phyloP scores from a whole-genome alignment of 2,329 filamentous ascomycete genomes.

The Coniochaeta sp. region DNA sequence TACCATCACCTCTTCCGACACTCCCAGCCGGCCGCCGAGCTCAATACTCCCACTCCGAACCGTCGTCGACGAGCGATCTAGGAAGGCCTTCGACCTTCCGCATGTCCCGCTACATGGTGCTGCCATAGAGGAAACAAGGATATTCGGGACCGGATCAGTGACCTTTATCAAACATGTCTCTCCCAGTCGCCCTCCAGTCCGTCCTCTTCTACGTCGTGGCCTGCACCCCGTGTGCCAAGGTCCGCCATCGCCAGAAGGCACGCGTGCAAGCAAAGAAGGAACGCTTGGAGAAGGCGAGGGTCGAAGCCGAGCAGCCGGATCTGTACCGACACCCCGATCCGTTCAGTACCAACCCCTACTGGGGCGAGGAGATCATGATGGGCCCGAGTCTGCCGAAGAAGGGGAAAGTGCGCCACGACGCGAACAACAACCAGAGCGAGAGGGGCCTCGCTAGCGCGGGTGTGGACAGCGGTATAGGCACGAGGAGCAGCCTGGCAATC shows the following conservation, averaged over 20 bases:
- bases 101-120: not conserved
- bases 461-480: conserved; percentile 40
- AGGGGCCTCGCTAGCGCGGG: conserved; percentile 52
- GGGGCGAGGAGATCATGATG: conserved; percentile 78
- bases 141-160: not conserved
- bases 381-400: conserved; percentile 69
- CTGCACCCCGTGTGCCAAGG: conserved; percentile 71
- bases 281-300: conserved; percentile 55
- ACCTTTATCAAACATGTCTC: conserved; percentile 31
- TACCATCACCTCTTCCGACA: not conserved
- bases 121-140: not conserved
- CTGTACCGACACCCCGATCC: conserved; percentile 74
- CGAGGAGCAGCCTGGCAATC: conserved; percentile 29
- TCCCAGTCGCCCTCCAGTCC: conserved; percentile 60
- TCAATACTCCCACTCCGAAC: not conserved
- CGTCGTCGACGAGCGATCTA: not conserved
- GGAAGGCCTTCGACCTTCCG: not conserved
- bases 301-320: conserved; percentile 63
- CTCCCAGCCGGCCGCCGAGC: not conserved
- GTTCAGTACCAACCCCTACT: conserved; percentile 82
- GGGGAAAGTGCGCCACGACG: conserved; percentile 32
- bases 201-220: conserved; percentile 72
- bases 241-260: conserved; percentile 61
- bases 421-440: conserved; percentile 50
- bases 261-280: conserved; percentile 64